Conservation (phyloP, 2,329 filamentous ascomycete species). For the Penicillium palitans region DNA sequence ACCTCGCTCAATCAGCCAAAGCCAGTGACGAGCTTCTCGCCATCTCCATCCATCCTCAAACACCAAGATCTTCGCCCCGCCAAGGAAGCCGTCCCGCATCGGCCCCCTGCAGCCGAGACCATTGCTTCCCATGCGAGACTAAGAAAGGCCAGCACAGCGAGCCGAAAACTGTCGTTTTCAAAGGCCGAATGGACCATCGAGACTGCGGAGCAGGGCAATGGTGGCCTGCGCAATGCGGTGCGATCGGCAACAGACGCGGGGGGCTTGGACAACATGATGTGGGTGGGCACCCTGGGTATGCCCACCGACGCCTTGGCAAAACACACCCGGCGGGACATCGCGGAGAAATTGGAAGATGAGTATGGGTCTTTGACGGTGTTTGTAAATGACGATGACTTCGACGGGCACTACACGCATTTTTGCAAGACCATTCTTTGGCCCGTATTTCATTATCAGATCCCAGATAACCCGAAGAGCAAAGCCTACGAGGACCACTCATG, state of each 20-base stretch:
- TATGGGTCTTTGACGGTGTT: constrained; percentile 82
- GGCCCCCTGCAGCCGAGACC: constrained; percentile 13
- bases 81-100: constrained; percentile 26
- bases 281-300: constrained; percentile 91
- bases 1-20: constrained; percentile 73
- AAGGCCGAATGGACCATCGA: constrained; percentile 81
- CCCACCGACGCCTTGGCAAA: constrained; percentile 81
- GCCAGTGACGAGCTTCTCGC: constrained; percentile 71
- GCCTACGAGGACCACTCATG: constrained; percentile 97
- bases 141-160: constrained; percentile 45
- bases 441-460: constrained; percentile 97
- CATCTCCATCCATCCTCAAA: constrained; percentile 73
- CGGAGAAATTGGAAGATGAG: constrained; percentile 76
- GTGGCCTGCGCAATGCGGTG: constrained; percentile 84
- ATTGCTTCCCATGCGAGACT: constrained; percentile 13
- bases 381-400: constrained; percentile 86
- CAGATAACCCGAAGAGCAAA: constrained; percentile 97
- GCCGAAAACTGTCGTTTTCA: constrained; percentile 67
- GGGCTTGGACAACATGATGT: constrained; percentile 72
- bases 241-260: constrained; percentile 72
- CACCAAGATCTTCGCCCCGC: constrained; percentile 52
- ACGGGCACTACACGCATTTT: constrained; percentile 92
- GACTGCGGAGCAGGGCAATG: constrained; percentile 86
- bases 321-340: constrained; percentile 77
- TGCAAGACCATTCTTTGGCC: constrained; percentile 98